Evolutionary conservation across 257 asterid genomes (phyloP).

Genomic region (Eustoma russellianum): DNA sequence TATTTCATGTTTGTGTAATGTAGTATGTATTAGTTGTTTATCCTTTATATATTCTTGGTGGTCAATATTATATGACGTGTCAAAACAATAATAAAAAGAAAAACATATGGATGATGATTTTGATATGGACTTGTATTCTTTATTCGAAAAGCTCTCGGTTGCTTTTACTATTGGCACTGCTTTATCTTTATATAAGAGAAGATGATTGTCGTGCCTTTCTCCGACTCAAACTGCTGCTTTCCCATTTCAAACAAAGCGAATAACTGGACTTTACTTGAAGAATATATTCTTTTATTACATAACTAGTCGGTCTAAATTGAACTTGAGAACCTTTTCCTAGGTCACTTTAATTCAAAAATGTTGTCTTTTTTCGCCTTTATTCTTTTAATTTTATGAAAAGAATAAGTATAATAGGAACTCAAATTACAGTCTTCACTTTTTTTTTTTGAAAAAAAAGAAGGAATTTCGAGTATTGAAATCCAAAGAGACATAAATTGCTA

Average conservation of each 20-base stretch:
- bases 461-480: too few relatives aligned
- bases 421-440: too few relatives aligned
- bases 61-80: too few relatives aligned
- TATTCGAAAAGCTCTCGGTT: slow-evolving; percentile 1
- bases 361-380: neutral
- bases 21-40: too few relatives aligned
- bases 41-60: too few relatives aligned
- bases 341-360: neutral
- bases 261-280: neutral
- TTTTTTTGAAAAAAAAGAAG: too few relatives aligned
- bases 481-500: too few relatives aligned
- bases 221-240: neutral
- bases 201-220: slow-evolving; percentile 1
- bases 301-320: neutral
- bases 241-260: neutral
- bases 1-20: too few relatives aligned
- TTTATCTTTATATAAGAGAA: neutral
- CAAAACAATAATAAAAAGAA: too few relatives aligned
- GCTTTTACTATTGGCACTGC: neutral
- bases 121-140: neutral
- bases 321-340: neutral
- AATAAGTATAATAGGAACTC: too few relatives aligned
- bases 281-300: neutral
- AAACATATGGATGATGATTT: too few relatives aligned
- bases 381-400: neutral